Evolutionary conservation across 1,284 basidiomycete species (phyloP).

Genomic region (Irpex sp.): DNA sequence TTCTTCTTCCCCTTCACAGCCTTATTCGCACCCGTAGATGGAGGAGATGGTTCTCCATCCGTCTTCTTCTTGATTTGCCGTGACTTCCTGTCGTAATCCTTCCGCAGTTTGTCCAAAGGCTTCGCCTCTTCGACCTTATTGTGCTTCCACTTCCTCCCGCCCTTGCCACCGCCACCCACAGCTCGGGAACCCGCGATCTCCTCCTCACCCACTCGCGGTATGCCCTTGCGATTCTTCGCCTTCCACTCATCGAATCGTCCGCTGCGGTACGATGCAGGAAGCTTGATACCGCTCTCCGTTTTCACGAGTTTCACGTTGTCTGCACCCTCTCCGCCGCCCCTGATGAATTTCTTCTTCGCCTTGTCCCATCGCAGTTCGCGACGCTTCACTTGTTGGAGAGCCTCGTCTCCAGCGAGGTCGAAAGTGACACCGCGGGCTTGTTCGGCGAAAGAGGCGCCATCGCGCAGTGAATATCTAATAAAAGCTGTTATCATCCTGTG

Average conservation of each 20-base stretch:
- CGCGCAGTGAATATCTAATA: conserved; percentile 75
- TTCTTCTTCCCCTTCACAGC: conserved; percentile 26
- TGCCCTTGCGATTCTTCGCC: conserved; percentile 59
- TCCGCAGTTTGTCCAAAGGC: conserved; percentile 63
- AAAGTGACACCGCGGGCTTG: conserved; percentile 81
- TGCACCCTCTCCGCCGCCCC: conserved; percentile 78
- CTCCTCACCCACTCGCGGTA: conserved; percentile 81
- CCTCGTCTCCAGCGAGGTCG: conserved; percentile 83
- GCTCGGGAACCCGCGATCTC: conserved; percentile 45
- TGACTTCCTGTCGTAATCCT: conserved; percentile 66
- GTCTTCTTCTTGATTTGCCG: conserved; percentile 55
- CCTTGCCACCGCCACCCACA: conserved; percentile 25
- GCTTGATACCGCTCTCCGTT: conserved; percentile 86
- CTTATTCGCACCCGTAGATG: conserved; percentile 11
- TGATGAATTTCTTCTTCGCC: conserved; percentile 94
- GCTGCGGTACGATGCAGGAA: conserved; percentile 92
- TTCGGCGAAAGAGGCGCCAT: conserved; percentile 81
- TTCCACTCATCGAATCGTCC: conserved; percentile 97
- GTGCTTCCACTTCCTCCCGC: conserved; percentile 63
- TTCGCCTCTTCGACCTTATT: conserved; percentile 56
- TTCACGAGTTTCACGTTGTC: conserved; percentile 95
- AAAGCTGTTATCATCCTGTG: conserved; percentile 3
- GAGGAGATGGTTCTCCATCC: conserved; percentile 21
- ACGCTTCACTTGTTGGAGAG: conserved; percentile 54
- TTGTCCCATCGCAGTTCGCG: conserved; percentile 84